Base-by-base conservation (phyloP, 352 stramenopile genomes). In the Phytophthora capsici region DNA sequence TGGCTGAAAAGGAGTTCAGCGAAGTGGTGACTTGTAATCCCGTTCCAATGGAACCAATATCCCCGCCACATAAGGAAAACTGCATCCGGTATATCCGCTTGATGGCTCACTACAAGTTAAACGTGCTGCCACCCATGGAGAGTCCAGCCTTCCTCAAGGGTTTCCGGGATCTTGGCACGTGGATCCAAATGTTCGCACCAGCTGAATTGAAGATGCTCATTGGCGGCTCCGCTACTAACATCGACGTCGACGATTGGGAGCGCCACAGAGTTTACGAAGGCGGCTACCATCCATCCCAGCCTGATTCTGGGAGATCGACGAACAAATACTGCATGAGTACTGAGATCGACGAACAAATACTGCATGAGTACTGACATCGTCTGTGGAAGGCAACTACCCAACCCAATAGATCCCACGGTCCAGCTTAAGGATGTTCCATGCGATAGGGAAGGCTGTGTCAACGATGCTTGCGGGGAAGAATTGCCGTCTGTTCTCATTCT, bases 101-200 rank as follows among this genome's bases (percentile, higher is more conserved):
- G 22, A 81, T 99, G 28, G 96, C 97, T n/a, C 98, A 99, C 65
- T 96, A 98, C 83, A 97, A 99, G 73, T 73, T 99, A 26, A 99
- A 99, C 66, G 80, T 98, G 40, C 62, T 82, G 37, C 81, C 78
- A 3, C 78, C 82, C 0, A 50, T 73, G 14, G 78, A 89, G 45
- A 89, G 77, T 25, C 69, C 73, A 0, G 84, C 86, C 16, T 91
- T 93, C 51, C 55, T 94, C 23, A 73, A 76, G 16, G 86, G 86
- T 17, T 94, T 94, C 47, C 84, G 83, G 6, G 80, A 92, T 47
- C 65, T 94, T 2, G 75, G 75, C 8, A 81, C 80, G 25, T 94
- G 86, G 86, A 78, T 94, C 30, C 82, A 89, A 49, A 88, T 94
- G 80, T 94, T 94, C 54, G 82, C 77, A n/a, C 86, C 84, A 12